Evolutionary conservation across 495 filamentous ascomycete genomes (phyloP).

Genomic region (Trichocladium uniseriatum): DNA sequence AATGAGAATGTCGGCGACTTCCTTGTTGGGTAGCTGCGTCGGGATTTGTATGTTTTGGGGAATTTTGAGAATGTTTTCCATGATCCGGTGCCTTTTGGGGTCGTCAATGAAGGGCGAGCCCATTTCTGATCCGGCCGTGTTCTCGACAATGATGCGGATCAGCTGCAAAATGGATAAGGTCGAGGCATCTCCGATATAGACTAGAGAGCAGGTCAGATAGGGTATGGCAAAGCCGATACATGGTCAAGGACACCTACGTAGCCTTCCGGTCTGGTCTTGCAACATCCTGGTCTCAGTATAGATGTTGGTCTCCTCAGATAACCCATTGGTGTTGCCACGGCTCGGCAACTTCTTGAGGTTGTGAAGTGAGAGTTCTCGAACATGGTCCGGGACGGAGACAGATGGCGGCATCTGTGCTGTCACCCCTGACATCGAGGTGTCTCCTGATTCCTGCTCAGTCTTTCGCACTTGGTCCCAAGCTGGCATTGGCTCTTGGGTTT

Average conservation of each 20-base stretch:
- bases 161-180: conserved; percentile 63
- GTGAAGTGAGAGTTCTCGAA: conserved; percentile 14
- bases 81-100: conserved; percentile 57
- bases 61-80: conserved; percentile 49
- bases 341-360: conserved; percentile 47
- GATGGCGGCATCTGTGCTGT: conserved; percentile 12
- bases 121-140: conserved; percentile 44
- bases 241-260: conserved; percentile 36
- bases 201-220: conserved; percentile 19
- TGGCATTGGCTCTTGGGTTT: conserved; percentile 10
- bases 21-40: conserved; percentile 44
- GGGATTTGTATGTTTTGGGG: conserved; percentile 37
- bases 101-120: conserved; percentile 58
- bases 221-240: not conserved
- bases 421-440: conserved; percentile 16
- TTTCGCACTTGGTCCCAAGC: conserved; percentile 20
- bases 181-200: conserved; percentile 66
- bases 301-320: conserved; percentile 50
- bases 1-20: conserved; percentile 45
- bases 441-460: conserved; percentile 7
- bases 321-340: conserved; percentile 35
- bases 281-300: conserved; percentile 51
- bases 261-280: conserved; percentile 46
- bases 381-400: conserved; percentile 12
- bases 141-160: conserved; percentile 63